Percentiles rank a stretch among this genome's conserved stretches.
Evolutionary conservation across 2,329 filamentous ascomycete species (phyloP).

Genomic region (Fusarium praegraminearum): DNA sequence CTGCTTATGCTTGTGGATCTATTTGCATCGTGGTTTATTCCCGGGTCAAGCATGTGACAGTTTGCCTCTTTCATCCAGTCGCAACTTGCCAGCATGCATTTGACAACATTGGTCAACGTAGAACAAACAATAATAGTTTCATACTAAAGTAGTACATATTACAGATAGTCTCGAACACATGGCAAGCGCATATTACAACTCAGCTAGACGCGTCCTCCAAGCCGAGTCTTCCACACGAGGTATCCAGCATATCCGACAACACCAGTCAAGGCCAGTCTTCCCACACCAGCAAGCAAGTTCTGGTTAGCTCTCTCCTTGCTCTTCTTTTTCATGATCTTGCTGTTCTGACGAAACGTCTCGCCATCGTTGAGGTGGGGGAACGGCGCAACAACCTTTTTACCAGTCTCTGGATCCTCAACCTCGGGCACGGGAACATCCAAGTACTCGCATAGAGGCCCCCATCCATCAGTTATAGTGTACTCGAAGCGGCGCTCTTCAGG

Average conservation of each 20-base stretch:
- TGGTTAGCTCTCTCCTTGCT: slow-evolving; percentile 43
- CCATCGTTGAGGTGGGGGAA: slow-evolving; percentile 53
- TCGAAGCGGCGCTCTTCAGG: slow-evolving; percentile 53
- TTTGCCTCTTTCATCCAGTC: neutral
- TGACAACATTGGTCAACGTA: neutral
- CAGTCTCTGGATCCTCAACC: slow-evolving; percentile 49
- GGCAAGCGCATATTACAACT: neutral
- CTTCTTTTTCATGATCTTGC: slow-evolving; percentile 13
- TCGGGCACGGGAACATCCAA: slow-evolving; percentile 54
- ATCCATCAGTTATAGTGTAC: slow-evolving; percentile 56
- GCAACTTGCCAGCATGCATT: neutral
- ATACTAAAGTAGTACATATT: neutral
- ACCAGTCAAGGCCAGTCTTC: slow-evolving; percentile 43
- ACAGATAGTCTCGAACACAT: neutral
- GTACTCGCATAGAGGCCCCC: slow-evolving; percentile 57
- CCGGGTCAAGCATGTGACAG: neutral
- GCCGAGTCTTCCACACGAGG: slow-evolving; percentile 47
- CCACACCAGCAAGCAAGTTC: slow-evolving; percentile 43
- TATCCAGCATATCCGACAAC: slow-evolving; percentile 49
- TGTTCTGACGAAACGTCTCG: slow-evolving; percentile 38
- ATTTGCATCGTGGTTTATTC: slow-evolving; percentile 13
- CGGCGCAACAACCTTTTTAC: slow-evolving; percentile 49
- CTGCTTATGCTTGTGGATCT: neutral
- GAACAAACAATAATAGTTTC: neutral
- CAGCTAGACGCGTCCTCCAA: slow-evolving; percentile 43